These are phyloP conservation scores for Kodamaea laetipori DNA, from an alignment of 805 yeast species.

Conservation along the genomic window DNA sequence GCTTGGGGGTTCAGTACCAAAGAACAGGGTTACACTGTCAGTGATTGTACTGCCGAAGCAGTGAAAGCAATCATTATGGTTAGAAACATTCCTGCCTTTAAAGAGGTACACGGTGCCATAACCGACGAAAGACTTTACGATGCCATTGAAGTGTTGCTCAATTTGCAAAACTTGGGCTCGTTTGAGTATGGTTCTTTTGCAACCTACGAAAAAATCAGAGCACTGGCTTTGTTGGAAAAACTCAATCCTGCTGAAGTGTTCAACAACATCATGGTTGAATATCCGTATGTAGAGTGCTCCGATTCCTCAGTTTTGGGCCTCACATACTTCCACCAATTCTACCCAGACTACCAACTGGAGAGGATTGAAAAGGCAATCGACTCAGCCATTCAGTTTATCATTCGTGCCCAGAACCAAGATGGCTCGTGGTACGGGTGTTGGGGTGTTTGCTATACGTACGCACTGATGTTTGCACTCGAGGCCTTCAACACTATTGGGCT, in stretches of 20 bases:
- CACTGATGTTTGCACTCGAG: constrained; percentile 97
- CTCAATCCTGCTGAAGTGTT: constrained; percentile 97
- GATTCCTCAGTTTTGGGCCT: constrained; percentile 92
- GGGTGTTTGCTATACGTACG: constrained; percentile 97
- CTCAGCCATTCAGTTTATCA: constrained; percentile 73
- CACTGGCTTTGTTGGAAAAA: constrained; percentile 71
- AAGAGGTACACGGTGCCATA: constrained; percentile 53
- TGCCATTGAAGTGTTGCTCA: constrained; percentile 75
- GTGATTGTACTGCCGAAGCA: constrained; percentile 97
- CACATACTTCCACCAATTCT: constrained; percentile 69
- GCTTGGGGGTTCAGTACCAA: constrained; percentile 97
- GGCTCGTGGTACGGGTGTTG: constrained; percentile 99
- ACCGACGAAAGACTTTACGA: constrained; percentile 54
- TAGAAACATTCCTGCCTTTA: constrained; percentile 58
- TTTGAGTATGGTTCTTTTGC: constrained; percentile 92
- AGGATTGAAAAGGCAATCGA: constrained; percentile 72
- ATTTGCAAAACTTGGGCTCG: constrained; percentile 74
- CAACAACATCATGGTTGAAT: constrained; percentile 97
- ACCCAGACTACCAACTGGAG: constrained; percentile 60
- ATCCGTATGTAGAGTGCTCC: constrained; percentile 97
- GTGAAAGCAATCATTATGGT: constrained; percentile 93
- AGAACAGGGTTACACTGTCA: constrained; percentile 93
- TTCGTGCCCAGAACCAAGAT: constrained; percentile 64
- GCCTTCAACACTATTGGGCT: constrained; percentile 75
- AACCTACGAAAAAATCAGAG: constrained; percentile 83